Base-by-base conservation (phyloP, 2,329 filamentous ascomycete species). In the Aureobasidium sp. region DNA sequence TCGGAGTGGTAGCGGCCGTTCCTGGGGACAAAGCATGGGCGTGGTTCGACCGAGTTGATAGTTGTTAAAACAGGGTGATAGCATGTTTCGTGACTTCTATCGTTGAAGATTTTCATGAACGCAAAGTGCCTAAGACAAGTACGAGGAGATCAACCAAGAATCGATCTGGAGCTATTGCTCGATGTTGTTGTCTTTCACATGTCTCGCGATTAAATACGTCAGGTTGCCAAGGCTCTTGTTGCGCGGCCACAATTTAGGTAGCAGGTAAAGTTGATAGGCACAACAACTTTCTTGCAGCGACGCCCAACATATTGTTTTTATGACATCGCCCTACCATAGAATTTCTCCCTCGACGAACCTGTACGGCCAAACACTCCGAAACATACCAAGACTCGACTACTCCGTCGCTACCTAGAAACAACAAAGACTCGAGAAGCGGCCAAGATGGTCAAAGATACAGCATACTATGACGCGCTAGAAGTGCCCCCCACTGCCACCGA, bases 401-500 rank as follows among this genome's bases (percentile, higher is more conserved):
- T 21, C 21, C 21, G 21, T 21, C 21, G 45, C 39, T 1, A 32
- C 37, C 37, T 6, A 39, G 13, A 27, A 32, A 21, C 30, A 58
- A 37, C 32, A 58, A 36, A 57, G 41, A 30, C 53, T 10, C 41
- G n/a, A 34, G 3, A 30, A 9, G 9, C 41, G 39, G 16, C 42
- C 41, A 62, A 34, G 25, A 65, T 65, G 64, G 64, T 65, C 58
- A 65, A 64, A 50, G 91, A 96, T 75, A 95, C 90, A 62, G 79
- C 85, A 68, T 96, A 96, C 77, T 95, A 95, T 77, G 91, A 96
- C 76, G 85, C 85, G 68, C 81, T 97, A 42, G 90, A 89, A 71
- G 91, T 97, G 70, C 81, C 87, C 77, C 87, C 91, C 67, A 90
- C 88, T 61, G 93, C 92, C 34, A 88, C 90, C 42, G 90, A 93